These are phyloP conservation scores for Elongisporangium prolatum DNA, from an alignment of 352 stramenopile genomes.

Conservation along the genomic window DNA sequence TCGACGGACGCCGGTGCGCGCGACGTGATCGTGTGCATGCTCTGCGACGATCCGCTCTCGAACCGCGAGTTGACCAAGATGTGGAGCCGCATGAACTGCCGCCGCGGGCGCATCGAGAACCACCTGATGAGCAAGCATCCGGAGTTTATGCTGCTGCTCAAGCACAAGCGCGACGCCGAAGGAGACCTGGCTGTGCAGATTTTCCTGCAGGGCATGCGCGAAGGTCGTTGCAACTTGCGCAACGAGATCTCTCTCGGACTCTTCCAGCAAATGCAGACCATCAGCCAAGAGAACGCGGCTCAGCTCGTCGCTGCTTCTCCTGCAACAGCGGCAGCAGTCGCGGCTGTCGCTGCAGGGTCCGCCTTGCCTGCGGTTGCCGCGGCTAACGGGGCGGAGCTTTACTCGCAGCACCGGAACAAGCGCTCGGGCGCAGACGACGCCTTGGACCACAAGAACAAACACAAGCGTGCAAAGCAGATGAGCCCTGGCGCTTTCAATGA, in stretches of 20 bases:
- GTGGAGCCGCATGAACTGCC: conserved; percentile 73
- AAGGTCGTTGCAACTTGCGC: conserved; percentile 60
- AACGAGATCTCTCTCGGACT: conserved; percentile 61
- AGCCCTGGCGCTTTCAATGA: neutral
- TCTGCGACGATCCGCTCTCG: conserved; percentile 60
- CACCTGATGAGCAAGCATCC: conserved; percentile 77
- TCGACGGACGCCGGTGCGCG: conserved; percentile 17
- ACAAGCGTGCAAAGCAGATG: conserved; percentile 21
- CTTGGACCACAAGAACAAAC: conserved; percentile 15
- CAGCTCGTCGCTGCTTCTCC: too few relatives aligned
- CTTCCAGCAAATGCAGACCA: conserved; percentile 43
- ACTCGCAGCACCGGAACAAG: conserved; percentile 18
- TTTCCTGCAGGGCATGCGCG: conserved; percentile 71
- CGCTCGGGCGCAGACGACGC: conserved; percentile 24
- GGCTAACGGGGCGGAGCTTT: conserved; percentile 1
- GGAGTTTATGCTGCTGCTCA: conserved; percentile 76
- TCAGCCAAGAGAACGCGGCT: too few relatives aligned
- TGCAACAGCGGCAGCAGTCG: too few relatives aligned
- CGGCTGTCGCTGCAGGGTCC: too few relatives aligned
- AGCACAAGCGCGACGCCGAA: conserved; percentile 70
- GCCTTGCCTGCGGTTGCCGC: neutral
- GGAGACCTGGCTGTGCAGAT: conserved; percentile 69
- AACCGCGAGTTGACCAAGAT: conserved; percentile 60
- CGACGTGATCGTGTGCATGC: conserved; percentile 72
- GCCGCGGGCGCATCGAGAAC: conserved; percentile 72